Conservation (phyloP, 2,329 filamentous ascomycete species). For the Trichothecium roseum region DNA sequence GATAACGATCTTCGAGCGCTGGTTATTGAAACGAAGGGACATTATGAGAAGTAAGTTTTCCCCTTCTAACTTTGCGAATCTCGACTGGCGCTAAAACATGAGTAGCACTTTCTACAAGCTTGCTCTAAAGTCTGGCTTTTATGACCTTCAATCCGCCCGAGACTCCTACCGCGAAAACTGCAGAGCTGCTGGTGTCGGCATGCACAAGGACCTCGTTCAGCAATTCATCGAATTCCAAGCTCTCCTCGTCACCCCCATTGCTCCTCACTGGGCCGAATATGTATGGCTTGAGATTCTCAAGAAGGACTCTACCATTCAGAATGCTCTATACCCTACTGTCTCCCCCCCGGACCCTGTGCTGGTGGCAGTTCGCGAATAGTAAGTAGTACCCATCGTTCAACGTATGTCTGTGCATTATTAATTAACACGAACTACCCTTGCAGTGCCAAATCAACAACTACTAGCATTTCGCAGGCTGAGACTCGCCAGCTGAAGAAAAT, state of each 20-base stretch:
- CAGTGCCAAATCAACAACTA: not conserved
- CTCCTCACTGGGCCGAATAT: slow-evolving; percentile 90
- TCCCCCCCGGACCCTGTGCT: slow-evolving; percentile 41
- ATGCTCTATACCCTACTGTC: slow-evolving; percentile 62
- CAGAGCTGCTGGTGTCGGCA: slow-evolving; percentile 65
- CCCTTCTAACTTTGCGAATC: not conserved
- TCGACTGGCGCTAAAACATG: not conserved
- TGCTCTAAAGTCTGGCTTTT: slow-evolving; percentile 50
- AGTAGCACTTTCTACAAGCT: slow-evolving; percentile 58
- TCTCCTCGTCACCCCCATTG: slow-evolving; percentile 70
- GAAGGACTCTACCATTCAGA: slow-evolving; percentile 67
- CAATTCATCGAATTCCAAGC: slow-evolving; percentile 83
- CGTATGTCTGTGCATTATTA: too few species aligned
- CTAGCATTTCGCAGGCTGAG: slow-evolving; percentile 51
- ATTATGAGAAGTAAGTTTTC: slow-evolving; percentile 50
- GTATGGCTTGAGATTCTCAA: slow-evolving; percentile 87
- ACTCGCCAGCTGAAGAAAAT: slow-evolving; percentile 76
- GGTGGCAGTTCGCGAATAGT: slow-evolving; percentile 39
- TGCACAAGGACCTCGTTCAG: slow-evolving; percentile 72
- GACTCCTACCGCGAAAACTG: slow-evolving; percentile 85
- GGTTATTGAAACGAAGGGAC: slow-evolving; percentile 65
- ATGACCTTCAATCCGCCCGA: slow-evolving; percentile 27
- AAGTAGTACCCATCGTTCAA: not conserved
- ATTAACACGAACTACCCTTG: not conserved
- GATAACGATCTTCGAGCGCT: slow-evolving; percentile 85